Base-by-base conservation (phyloP, 1,139 yeast species). In the Insectozyma bohioensis region DNA sequence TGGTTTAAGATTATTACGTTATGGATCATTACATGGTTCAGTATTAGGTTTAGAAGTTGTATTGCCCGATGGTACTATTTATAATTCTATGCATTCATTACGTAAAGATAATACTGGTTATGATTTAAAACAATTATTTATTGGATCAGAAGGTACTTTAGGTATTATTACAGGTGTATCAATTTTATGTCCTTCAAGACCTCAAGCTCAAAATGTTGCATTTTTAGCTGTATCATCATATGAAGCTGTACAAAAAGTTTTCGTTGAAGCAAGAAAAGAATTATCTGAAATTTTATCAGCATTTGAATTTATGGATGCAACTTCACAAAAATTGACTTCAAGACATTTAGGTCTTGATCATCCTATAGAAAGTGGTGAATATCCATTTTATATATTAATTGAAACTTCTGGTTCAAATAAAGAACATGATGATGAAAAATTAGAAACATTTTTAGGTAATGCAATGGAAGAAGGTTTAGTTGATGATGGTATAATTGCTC, bases 81-180 rank as follows among this genome's bases (percentile, higher is more conserved):
- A 84, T 45, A 75, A 84, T 49, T 84, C 94, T 6, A 77, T 90
- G 74, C 76, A 86, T 54, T 75, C 94, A 7, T 75, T 90, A 51
- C 74, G 95, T 58, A 90, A 90, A 60, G 97, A 90, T 58, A 88
- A 90, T 58, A 88, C 97, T 17, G 97, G 97, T 12, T 87, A 85
- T 54, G 97, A 90, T 54, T 66, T 86, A 55, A 90, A 90, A 56
- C 97, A 90, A 61, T 64, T 87, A 42, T 88, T 88, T 49, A 90
- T 90, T 61, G 97, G 97, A 3, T 75, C 88, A 19, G 97, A 90
- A 59, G 97, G 97, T 33, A 83, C 95, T 5, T 63, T 90, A 27
- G 97, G 97, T 43, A 67, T 90, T 25, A 81, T 90, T 43, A 90
- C 98, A 13, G 97, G 94, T 20, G 82, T 88, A 18, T 85, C 95